Evolutionary conservation across 768 basidiomycete species (phyloP), one percentile per base, ranked within the genome.

Genomic region (Rhizopogon vinicolor): DNA sequence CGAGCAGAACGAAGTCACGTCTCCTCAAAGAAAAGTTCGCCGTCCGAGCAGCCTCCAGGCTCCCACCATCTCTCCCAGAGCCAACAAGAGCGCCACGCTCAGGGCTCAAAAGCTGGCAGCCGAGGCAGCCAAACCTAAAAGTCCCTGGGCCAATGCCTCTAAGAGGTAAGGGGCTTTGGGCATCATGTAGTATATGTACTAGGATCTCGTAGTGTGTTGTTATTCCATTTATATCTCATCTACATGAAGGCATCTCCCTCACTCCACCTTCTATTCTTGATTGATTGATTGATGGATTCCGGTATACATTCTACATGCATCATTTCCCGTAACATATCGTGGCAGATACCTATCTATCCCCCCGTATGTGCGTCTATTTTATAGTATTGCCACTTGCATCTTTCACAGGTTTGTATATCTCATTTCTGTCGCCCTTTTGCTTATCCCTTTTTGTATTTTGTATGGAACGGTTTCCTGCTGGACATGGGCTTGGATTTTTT

Each of bases 81-180:
- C 75, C 58, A 93, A 93, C 69, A 84, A 79, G 67, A 91, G 86
- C 61, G 89, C 91, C 2, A 71, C 82, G 6, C 67, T 93, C 52
- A 77, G 90, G 22, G 81, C 77, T 10, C 86, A 85, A 58, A 91
- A 91, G 74, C 76, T 81, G 72, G 86, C 61, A 3, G 50, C 43
- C 16, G 69, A 69, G 0, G 64, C 68, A 28, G 60, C 68, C 18
- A 71, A 68, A 35, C 68, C 68, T 5, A 71, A 65, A 60, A 69
- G 68, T 29, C 67, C 51, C 14, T 69, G 68, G 68, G 68, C 68
- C 41, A 68, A 69, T 29, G 68, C 68, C 19, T 62, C 67, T 16
- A 61, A 41, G 28, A 65, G 68, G 18, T 69, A 58, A 41, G 25
- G 60, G 49, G 12, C 44, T 45, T 18, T 33, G 48, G 19, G 16